A percentile compares a stretch with the other conserved stretches of the same genome.
phyloP scores from a whole-genome alignment of 352 stramenopile species.

The Phytophthora ramorum region DNA sequence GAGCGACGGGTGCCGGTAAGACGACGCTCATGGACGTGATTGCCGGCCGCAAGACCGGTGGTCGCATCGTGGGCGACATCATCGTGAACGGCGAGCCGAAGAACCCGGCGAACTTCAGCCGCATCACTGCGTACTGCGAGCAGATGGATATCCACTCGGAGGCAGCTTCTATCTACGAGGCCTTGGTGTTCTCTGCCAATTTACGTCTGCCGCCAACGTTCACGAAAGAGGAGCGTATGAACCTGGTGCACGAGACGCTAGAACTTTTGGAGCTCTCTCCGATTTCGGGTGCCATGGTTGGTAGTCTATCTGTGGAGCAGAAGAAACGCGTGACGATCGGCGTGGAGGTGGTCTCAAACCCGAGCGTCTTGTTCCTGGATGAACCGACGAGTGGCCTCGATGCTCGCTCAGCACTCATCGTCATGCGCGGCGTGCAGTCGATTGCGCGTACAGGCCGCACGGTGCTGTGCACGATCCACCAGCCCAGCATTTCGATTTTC shows the following conservation, averaged over 20 bases:
- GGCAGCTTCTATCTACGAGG: slow-evolving; percentile 79
- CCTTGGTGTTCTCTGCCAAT: slow-evolving; percentile 90
- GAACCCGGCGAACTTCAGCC: slow-evolving; percentile 78
- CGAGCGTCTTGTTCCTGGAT: slow-evolving; percentile 94
- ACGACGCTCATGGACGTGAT: slow-evolving; percentile 74
- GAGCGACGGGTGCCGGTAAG: slow-evolving; percentile 65
- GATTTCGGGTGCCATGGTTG: slow-evolving; percentile 56
- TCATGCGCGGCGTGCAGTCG: slow-evolving; percentile 87
- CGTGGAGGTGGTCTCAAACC: slow-evolving; percentile 94
- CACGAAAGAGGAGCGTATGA: slow-evolving; percentile 44
- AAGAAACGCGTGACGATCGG: too few species aligned
- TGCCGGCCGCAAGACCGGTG: slow-evolving; percentile 61
- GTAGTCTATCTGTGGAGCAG: too few species aligned
- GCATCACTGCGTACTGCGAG: slow-evolving; percentile 61
- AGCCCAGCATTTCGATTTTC: slow-evolving; percentile 90
- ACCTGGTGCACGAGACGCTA: slow-evolving; percentile 56
- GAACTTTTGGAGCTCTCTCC: slow-evolving; percentile 59
- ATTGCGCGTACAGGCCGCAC: slow-evolving; percentile 88
- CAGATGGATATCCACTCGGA: slow-evolving; percentile 92
- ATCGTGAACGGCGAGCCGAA: slow-evolving; percentile 91
- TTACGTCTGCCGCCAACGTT: slow-evolving; percentile 75
- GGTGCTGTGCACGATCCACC: slow-evolving; percentile 75
- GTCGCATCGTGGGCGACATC: slow-evolving; percentile 82
- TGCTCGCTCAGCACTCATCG: slow-evolving; percentile 80
- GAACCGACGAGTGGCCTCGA: slow-evolving; percentile 93